Conservation (phyloP, 768 basidiomycete species). For the Astraeus odoratus region DNA sequence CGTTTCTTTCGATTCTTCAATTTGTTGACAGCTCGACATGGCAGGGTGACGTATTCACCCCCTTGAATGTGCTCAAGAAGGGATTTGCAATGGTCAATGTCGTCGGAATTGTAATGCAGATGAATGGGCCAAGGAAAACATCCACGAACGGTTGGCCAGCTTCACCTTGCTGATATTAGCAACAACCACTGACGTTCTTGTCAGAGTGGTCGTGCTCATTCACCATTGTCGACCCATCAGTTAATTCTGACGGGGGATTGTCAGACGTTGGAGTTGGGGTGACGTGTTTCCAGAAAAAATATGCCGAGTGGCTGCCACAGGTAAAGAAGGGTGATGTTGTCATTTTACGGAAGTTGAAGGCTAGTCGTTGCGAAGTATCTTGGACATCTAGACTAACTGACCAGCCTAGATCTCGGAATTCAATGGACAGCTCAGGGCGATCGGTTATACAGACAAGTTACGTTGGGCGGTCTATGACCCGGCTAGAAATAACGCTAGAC, state of each 20-base stretch:
- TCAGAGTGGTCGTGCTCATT: conserved; percentile 44
- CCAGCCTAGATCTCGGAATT: conserved; percentile 28
- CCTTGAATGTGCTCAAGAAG: conserved; percentile 11
- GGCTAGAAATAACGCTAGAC: conserved; percentile 28
- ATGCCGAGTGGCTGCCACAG: conserved; percentile 45
- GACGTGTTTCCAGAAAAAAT: conserved; percentile 46
- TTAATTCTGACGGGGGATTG: conserved; percentile 16
- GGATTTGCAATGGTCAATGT: conserved; percentile 18
- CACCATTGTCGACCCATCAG: conserved; percentile 46
- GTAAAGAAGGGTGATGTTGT: conserved; percentile 43
- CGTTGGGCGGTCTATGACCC: conserved; percentile 52
- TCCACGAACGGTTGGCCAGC: conserved; percentile 21
- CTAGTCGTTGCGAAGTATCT: conserved; percentile 13
- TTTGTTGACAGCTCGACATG: background rate
- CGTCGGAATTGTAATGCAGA: conserved; percentile 25
- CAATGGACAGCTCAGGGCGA: conserved; percentile 27
- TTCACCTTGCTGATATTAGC: background rate
- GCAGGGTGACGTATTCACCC: conserved; percentile 22
- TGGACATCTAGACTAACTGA: background rate
- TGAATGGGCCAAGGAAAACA: conserved; percentile 11
- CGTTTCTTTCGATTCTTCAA: background rate
- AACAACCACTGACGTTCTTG: background rate
- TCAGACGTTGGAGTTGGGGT: conserved; percentile 25
- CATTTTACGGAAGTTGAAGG: conserved; percentile 46
- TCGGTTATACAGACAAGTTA: conserved; percentile 41